Base-by-base conservation (phyloP, 2,329 filamentous ascomycete species). In the Fusarium sp. region DNA sequence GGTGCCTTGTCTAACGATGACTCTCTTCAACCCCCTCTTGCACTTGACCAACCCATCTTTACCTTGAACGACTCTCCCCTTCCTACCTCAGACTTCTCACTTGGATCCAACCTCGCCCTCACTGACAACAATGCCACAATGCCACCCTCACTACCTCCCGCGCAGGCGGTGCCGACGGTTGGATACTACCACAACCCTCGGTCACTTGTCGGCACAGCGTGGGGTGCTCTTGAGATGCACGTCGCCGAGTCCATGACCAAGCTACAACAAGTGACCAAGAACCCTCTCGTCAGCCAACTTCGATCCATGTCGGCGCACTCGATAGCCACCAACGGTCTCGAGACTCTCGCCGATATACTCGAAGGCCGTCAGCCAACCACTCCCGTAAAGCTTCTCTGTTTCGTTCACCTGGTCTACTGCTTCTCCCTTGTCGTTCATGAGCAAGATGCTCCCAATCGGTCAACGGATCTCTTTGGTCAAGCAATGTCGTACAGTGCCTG, bases 321-420 rank as follows among this genome's bases (percentile, higher is more conserved):
- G 1, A 81, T 90, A 40, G 84, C 84, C 7, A 72, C 79, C 3
- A 81, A 71, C 8, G 88, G 87, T 10, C 80, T 90, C 4, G 74
- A 81, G 20, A 80, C 82, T 7, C 79, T 90, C 22, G 82, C 78
- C 9, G 78, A 77, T 13, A 79, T 87, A 6, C 71, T 89, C 0
- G 79, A 82, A 25, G 85, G 84, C 4, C 75, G 75, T n/a, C 78
- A 80, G 8, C 78, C 81, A 0, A 76, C 79, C 4, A 83, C 84
- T 1, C 81, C 88, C 5, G 74, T 86, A 31, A 82, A 87, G 31
- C 82, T 85, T 3, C 75, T 90, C 2, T 89, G 87, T 75, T 86
- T 90, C 69, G 77, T 89, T 35, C 88, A 90, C 65, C 71, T 90
- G 22, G 81, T 86, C 27, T 89, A 88, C 71, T 85, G 87, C 14